phyloP scores from a whole-genome alignment of 2,329 filamentous ascomycete species.

The Pseudogymnoascus sp. region DNA sequence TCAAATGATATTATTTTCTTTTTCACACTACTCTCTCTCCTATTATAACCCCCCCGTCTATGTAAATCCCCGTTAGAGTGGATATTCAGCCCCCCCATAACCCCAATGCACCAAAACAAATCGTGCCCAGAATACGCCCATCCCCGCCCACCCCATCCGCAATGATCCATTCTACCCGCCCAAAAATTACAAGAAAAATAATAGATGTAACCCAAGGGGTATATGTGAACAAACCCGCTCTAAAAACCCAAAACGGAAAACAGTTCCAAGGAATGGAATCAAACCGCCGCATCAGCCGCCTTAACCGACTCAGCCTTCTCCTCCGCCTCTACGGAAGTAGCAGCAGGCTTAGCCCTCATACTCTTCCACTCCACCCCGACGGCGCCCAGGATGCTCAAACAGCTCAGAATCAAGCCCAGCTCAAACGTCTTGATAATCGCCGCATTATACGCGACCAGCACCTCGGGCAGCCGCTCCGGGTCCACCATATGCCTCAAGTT shows the following conservation, averaged over 20 bases:
- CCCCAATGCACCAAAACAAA: not conserved
- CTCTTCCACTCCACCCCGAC: slow-evolving; percentile 50
- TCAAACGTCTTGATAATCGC: slow-evolving; percentile 36
- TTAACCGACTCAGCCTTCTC: not conserved
- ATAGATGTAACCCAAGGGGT: not conserved
- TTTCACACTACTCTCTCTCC: not conserved
- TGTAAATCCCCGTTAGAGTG: not conserved
- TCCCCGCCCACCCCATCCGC: not conserved
- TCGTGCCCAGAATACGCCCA: not conserved
- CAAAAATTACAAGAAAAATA: not conserved
- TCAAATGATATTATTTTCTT: not conserved
- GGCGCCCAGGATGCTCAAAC: slow-evolving; percentile 46
- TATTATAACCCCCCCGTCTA: not conserved
- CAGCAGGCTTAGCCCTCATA: slow-evolving; percentile 10
- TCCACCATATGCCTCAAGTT: slow-evolving; percentile 31
- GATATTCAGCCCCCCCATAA: not conserved
- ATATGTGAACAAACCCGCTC: not conserved
- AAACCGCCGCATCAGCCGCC: not conserved
- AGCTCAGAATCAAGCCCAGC: slow-evolving; percentile 47
- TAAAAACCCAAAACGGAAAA: not conserved
- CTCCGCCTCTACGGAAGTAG: not conserved
- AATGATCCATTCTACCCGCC: not conserved
- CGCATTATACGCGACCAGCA: slow-evolving; percentile 34
- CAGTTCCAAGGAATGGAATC: not conserved
- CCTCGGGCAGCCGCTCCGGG: slow-evolving; percentile 27